Evolutionary conservation across 495 filamentous ascomycete species (phyloP).

Genomic region (Aspergillus diversus): DNA sequence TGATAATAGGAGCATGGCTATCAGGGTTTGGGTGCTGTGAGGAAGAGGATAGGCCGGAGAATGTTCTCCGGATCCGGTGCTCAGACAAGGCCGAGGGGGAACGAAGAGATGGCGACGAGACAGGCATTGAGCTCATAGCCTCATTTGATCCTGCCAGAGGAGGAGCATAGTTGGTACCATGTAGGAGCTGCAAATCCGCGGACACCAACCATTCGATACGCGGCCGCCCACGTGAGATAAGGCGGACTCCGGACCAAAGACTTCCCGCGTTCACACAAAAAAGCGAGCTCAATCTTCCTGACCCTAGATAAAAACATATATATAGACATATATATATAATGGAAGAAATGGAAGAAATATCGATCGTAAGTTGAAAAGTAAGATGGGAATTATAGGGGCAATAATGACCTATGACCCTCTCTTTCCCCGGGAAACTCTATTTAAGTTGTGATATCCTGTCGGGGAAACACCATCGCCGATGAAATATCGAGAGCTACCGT

Average conservation of each 20-base stretch:
- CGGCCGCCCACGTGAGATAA: conserved; percentile 28
- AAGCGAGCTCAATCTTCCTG: too few relatives aligned
- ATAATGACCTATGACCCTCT: neutral
- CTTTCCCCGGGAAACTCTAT: neutral
- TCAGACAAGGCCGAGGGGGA: conserved; percentile 58
- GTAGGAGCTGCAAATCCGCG: conserved; percentile 26
- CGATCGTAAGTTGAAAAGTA: neutral
- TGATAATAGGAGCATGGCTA: conserved; percentile 62
- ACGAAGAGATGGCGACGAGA: conserved; percentile 56
- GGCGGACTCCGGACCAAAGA: neutral
- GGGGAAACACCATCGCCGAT: conserved; percentile 1
- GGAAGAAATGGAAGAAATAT: conserved; percentile 3
- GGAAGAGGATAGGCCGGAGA: conserved; percentile 71
- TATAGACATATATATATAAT: neutral
- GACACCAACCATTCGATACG: conserved; percentile 15
- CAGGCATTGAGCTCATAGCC: conserved; percentile 67
- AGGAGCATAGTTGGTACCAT: conserved; percentile 39
- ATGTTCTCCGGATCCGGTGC: conserved; percentile 64
- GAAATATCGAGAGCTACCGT: neutral
- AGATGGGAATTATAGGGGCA: neutral
- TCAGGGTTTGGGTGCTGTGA: conserved; percentile 50
- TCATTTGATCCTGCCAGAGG: conserved; percentile 34
- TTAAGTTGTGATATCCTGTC: conserved; percentile 5
- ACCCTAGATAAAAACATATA: too few relatives aligned
- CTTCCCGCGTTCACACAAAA: neutral